A percentile compares a stretch with the other conserved stretches of the same genome.
Evolutionary conservation across 2,329 filamentous ascomycete species (phyloP).

Genomic region (Capronia epimyces): DNA sequence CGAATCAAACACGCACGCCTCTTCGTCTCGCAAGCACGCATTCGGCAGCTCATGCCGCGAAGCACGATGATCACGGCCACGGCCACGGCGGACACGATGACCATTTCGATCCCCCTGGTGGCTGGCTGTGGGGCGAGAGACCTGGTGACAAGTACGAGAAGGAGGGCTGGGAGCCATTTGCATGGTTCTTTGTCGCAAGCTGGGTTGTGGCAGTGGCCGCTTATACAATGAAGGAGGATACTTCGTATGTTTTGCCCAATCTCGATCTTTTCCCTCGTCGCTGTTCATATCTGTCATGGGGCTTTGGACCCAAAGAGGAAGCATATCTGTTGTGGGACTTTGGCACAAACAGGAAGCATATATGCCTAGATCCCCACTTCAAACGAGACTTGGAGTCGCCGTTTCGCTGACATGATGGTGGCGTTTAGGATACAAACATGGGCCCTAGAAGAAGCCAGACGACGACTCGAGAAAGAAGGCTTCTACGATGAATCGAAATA

Average conservation of each 20-base stretch:
- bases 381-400: background rate
- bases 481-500: conserved; percentile 65
- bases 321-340: too few species aligned
- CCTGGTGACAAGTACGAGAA: conserved; percentile 92
- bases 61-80: conserved; percentile 2
- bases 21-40: conserved; percentile 8
- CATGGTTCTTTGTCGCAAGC: conserved; percentile 61
- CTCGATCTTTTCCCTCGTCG: background rate
- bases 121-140: conserved; percentile 91
- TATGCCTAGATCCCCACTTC: too few species aligned
- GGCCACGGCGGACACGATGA: conserved; percentile 6
- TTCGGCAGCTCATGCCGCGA: background rate
- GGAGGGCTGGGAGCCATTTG: conserved; percentile 77
- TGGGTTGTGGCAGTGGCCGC: conserved; percentile 68
- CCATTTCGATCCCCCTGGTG: conserved; percentile 78
- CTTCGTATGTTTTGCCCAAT: conserved; percentile 73
- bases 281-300: background rate
- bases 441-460: conserved; percentile 93
- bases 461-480: conserved; percentile 92
- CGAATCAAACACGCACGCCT: background rate
- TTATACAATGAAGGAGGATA: conserved; percentile 96
- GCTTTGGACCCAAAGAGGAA: background rate
- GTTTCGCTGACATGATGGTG: background rate
- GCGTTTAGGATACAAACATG: conserved; percentile 86
- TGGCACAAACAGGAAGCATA: too few species aligned